phyloP scores from a whole-genome alignment of 805 yeast species.

The Sporopachydermia quercuum region DNA sequence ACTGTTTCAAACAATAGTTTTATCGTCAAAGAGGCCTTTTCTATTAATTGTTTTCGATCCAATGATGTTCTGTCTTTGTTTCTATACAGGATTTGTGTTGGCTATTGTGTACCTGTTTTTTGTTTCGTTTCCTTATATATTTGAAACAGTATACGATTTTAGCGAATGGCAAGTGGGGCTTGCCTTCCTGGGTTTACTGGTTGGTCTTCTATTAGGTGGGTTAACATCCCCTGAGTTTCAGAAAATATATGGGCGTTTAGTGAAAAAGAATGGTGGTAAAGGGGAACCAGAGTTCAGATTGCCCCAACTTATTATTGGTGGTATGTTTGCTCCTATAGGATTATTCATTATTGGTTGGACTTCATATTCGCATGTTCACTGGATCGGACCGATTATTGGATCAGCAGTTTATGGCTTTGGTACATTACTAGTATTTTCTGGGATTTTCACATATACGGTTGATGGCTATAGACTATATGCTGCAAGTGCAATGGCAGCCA shows the following conservation, averaged over 20 bases:
- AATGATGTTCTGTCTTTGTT: slow-evolving; percentile 37
- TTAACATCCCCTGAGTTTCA: slow-evolving; percentile 18
- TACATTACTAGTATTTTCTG: slow-evolving; percentile 27
- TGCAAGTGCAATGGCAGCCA: slow-evolving; percentile 76
- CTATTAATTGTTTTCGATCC: slow-evolving; percentile 33
- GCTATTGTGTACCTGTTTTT: slow-evolving; percentile 52
- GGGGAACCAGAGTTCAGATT: slow-evolving; percentile 34
- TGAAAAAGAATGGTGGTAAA: slow-evolving; percentile 17
- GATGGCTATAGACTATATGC: slow-evolving; percentile 35
- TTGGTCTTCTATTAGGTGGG: slow-evolving; percentile 58
- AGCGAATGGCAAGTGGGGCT: slow-evolving; percentile 41
- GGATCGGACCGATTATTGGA: slow-evolving; percentile 38
- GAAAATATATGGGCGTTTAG: slow-evolving; percentile 18
- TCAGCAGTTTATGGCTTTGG: slow-evolving; percentile 28
- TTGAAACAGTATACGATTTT: slow-evolving; percentile 36
- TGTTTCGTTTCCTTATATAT: slow-evolving; percentile 50
- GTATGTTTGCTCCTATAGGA: slow-evolving; percentile 35
- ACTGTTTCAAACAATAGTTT: slow-evolving; percentile 22
- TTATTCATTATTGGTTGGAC: slow-evolving; percentile 49
- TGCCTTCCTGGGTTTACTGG: slow-evolving; percentile 51
- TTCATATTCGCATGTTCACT: slow-evolving; percentile 30
- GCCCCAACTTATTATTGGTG: slow-evolving; percentile 44
- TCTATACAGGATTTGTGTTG: slow-evolving; percentile 41
- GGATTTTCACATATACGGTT: slow-evolving; percentile 23
- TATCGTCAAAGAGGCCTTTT: slow-evolving; percentile 39